A percentile compares a stretch with the other conserved stretches of the same genome.
phyloP scores from a whole-genome alignment of 2,329 filamentous ascomycete genomes.

The Penicillium palitans region DNA sequence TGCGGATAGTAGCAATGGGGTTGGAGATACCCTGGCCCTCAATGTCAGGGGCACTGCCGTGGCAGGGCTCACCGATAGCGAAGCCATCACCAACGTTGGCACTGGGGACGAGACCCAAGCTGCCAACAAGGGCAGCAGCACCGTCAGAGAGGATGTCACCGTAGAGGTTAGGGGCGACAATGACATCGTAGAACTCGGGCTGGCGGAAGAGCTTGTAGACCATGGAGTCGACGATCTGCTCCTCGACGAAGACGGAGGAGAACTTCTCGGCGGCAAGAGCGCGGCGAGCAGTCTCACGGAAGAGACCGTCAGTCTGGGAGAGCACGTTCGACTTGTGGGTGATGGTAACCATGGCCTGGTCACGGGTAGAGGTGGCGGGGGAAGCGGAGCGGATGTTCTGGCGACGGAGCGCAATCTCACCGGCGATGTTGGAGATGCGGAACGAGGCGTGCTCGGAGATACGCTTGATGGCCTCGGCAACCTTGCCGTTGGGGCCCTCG shows the following conservation, averaged over 20 bases:
- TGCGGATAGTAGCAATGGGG: constrained; percentile 90
- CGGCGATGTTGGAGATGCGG: constrained; percentile 89
- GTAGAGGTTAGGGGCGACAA: constrained; percentile 96
- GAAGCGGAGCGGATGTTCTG: constrained; percentile 70
- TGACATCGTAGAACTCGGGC: constrained; percentile 92
- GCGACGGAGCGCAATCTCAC: constrained; percentile 85
- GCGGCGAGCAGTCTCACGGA: constrained; percentile 74
- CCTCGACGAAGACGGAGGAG: constrained; percentile 70
- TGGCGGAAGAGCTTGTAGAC: constrained; percentile 99
- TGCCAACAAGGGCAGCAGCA: constrained; percentile 89
- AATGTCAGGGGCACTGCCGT: constrained; percentile 94
- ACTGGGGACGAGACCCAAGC: constrained; percentile 85
- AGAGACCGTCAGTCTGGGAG: constrained; percentile 92
- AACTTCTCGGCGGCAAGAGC: constrained; percentile 70
- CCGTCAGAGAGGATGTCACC: constrained; percentile 96
- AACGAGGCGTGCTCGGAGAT: constrained; percentile 82
- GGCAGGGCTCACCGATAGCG: constrained; percentile 96
- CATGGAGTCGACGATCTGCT: constrained; percentile 99
- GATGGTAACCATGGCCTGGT: constrained; percentile 78
- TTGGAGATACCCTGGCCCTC: constrained; percentile 91
- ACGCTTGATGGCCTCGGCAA: constrained; percentile 96
- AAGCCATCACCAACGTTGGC: constrained; percentile 94
- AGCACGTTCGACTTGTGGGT: constrained; percentile 99
- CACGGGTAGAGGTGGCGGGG: constrained; percentile 56
- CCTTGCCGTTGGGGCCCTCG: constrained; percentile 69